Base-by-base conservation (phyloP, 257 asterid genomes). In the Solanum megistacrolobum region DNA sequence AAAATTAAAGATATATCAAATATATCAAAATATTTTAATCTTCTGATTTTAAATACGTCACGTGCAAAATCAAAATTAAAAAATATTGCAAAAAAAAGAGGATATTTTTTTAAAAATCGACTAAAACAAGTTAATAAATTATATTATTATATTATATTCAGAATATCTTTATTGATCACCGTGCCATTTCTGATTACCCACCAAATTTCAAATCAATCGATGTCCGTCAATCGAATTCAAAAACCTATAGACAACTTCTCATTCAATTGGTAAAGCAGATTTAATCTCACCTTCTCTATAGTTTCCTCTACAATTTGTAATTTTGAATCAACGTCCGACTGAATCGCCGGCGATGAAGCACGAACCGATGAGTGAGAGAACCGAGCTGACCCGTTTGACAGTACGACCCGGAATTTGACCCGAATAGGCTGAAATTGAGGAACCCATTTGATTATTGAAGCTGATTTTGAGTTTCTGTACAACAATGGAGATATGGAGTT, bases 201-300 rank as follows among this genome's bases (percentile, higher is more conserved):
- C 2, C 62, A 7, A 52, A 52, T 52, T 52, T 16, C 62, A 52
- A 52, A 0, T 52, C 23, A 52, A 52, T 52, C 0, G 3, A 16
- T 16, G 23, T 52, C 23, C 23, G 8, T 52, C 62, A 1, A 52
- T 5, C 1, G 1, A 52, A 52, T 16, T 48, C 62, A 52, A 52
- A 52, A 2, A 2, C 23, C 62, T 52, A 16, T 52, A 52, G 16
- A 52, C 23, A 52, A 52, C 62, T 52, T 52, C 60, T 16, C 62
- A 52, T 52, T 52, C 62, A 52, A 52, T 16, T 52, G 23, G 4
- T 38, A 23, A 12, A 25, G 4, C 75, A 86, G 1, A 18, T 71
- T 52, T 16, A 48, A 48, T 48, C 23, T 83, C 62, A 96, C 98
- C 96, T 96, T 96, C 92, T 96, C 98, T 62, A 96, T 88, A 39